Evolutionary conservation across 352 stramenopile genomes (phyloP).

Genomic region (Phytophthora agathidicida): DNA sequence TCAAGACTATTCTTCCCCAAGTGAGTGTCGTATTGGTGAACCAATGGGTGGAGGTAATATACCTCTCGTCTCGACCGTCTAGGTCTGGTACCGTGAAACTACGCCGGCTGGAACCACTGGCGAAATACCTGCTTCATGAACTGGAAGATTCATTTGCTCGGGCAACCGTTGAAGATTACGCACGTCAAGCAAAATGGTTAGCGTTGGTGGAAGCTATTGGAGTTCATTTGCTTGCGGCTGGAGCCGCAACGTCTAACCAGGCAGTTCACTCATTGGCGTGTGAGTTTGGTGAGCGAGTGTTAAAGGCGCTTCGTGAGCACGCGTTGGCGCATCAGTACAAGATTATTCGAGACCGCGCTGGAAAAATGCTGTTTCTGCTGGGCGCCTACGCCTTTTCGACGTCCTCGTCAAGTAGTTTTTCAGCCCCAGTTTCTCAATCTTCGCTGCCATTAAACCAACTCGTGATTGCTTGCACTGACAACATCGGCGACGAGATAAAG

Average conservation of each 20-base stretch:
- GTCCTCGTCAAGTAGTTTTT: neutral
- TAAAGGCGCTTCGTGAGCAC: constrained; percentile 52
- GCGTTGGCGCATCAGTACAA: constrained; percentile 77
- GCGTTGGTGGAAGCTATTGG: constrained; percentile 56
- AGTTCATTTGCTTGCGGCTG: constrained; percentile 48
- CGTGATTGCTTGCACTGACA: constrained; percentile 8
- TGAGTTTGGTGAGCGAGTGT: constrained; percentile 34
- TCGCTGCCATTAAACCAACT: constrained; percentile 27
- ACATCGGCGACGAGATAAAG: constrained; percentile 21
- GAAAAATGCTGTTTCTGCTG: constrained; percentile 66
- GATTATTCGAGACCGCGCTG: constrained; percentile 74
- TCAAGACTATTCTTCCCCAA: constrained; percentile 54
- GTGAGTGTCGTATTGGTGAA: constrained; percentile 64
- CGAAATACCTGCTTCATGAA: constrained; percentile 48
- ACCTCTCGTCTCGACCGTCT: constrained; percentile 48
- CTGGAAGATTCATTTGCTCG: constrained; percentile 64
- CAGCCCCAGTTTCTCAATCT: neutral
- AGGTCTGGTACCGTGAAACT: constrained; percentile 24
- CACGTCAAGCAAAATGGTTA: constrained; percentile 79
- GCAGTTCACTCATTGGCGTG: constrained; percentile 17
- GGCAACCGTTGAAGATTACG: constrained; percentile 69
- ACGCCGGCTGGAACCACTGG: constrained; percentile 21
- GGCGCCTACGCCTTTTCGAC: constrained; percentile 10
- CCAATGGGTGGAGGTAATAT: constrained; percentile 66
- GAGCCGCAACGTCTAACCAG: constrained; percentile 5